Base-by-base conservation (phyloP, 1,139 yeast genomes). In the Nematodospora anomalae region DNA sequence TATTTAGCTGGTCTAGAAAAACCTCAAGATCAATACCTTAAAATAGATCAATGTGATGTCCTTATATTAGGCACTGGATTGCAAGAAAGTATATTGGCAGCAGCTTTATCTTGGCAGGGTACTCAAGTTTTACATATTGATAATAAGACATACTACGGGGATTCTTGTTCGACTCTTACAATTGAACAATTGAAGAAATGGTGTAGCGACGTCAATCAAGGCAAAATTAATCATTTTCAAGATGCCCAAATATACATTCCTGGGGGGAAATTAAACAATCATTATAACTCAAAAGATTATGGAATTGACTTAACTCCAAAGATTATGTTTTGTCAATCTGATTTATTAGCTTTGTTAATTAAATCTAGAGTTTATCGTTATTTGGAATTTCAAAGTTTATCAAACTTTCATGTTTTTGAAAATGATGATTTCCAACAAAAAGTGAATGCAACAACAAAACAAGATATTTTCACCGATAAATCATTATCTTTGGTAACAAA, bases 81-180 rank as follows among this genome's bases (percentile, higher is more conserved):
- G 32, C 82, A 81, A 3, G 96, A 94, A 60, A 79, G 89, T 50
- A 81, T 94, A 10, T 65, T 90, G 38, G 96, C 97, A 0, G 96
- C 97, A 3, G 92, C 97, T 0, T 70, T 92, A 38, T 84, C 97
- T 11, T 92, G 98, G 97, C 96, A 88, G 53, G 97, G 97, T 10
- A 82, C 92, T 12, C 80, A 75, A 45, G 97, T 92, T 12, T 69
- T 92, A 37, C 98, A 92, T 58, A 79, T 92, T 32, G 98, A 92
- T 58, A 70, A 79, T 38, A 83, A 87, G 52, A 73, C 77, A 26
- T 83, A 85, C 58, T 92, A 92, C 53, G 99, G 98, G 9, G 97
- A 89, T 56, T 74, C 83, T 35, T 75, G 82, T 30, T 90, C 97
- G 4, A 85, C 96, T 10, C 64, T 92, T 41, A 84, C 95, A 16